Evolutionary conservation across 305 asterid species (phyloP), one percentile per base, ranked within the genome.

Genomic region (Solanum hybrid): DNA sequence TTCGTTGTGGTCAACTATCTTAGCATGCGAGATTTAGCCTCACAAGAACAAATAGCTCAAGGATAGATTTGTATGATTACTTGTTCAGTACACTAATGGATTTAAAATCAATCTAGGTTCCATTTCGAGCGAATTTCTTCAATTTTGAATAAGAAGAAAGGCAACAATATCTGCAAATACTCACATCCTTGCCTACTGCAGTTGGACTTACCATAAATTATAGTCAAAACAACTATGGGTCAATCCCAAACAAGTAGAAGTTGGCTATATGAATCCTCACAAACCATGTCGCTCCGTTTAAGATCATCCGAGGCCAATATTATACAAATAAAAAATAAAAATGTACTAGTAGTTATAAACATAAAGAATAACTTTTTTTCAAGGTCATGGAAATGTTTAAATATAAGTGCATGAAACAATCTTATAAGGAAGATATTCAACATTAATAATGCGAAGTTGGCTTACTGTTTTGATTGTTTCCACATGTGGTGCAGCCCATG

Each of bases 401-500:
- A 31, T 31, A 31, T 0, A 84, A 29, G 40, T 84, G 40, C 12
- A 51, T 29, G 40, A 84, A 5, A 31, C 75, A 84, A 82, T 17
- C 10, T 46, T 46, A 46, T 9, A 82, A 16, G 17, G 3, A 82
- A 42, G 87, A 42, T 82, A 27, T 72, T 27, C 75, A 34, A 16
- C 87, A 80, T 71, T 72, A 79, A 31, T 12, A 29, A 89, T 7
- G 34, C 10, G 46, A 85, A 90, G 79, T 36, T 80, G 82, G 85
- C 96, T 94, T 93, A 97, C 99, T 72, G 95, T 94, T 94, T 94
- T 94, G 82, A 94, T 90, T 40, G 94, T 93, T 93, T 94, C 95
- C 85, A 96, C 89, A 87, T 96, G 98, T 10, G 99, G 99, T 90
- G 96, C 96, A 91, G 98, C 98, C 99, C 98, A 96, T 73, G 89